phyloP scores from a whole-genome alignment of 345 rosid genomes.

The Eutrema japonicum region DNA sequence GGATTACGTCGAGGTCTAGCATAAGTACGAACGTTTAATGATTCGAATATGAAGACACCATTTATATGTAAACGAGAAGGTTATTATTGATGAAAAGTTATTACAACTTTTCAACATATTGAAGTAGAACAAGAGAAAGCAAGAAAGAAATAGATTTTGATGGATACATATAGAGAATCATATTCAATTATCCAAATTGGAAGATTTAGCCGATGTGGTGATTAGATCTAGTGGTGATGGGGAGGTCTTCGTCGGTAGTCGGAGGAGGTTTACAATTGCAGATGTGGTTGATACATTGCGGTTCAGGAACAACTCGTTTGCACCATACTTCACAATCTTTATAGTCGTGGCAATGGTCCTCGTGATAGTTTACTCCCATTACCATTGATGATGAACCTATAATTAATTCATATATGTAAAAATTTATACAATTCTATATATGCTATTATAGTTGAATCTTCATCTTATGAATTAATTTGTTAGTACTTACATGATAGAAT shows the following conservation, averaged over 20 bases:
- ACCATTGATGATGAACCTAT: constrained; percentile 26
- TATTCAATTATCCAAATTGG: not conserved
- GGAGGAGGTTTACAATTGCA: constrained; percentile 33
- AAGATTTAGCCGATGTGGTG: not conserved
- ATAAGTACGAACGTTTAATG: not conserved
- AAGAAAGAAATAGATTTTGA: not conserved
- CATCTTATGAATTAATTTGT: not conserved
- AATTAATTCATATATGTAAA: not conserved
- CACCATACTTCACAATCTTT: constrained; percentile 24
- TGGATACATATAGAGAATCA: not conserved
- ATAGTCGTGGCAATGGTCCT: constrained; percentile 29
- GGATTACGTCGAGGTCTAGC: not conserved
- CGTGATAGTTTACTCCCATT: constrained; percentile 22
- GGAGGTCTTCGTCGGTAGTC: not conserved
- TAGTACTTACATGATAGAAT: constrained; percentile 34
- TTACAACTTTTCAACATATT: too few relatives aligned
- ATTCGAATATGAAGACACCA: not conserved
- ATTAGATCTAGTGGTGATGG: too few relatives aligned
- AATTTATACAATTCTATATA: not conserved
- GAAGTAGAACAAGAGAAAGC: not conserved
- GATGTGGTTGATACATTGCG: constrained; percentile 33
- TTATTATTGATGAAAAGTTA: too few relatives aligned
- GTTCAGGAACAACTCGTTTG: constrained; percentile 31
- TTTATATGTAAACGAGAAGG: too few relatives aligned
- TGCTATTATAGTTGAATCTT: not conserved